Conservation (phyloP, 2,329 filamentous ascomycete species). For the Colletotrichum sidae region DNA sequence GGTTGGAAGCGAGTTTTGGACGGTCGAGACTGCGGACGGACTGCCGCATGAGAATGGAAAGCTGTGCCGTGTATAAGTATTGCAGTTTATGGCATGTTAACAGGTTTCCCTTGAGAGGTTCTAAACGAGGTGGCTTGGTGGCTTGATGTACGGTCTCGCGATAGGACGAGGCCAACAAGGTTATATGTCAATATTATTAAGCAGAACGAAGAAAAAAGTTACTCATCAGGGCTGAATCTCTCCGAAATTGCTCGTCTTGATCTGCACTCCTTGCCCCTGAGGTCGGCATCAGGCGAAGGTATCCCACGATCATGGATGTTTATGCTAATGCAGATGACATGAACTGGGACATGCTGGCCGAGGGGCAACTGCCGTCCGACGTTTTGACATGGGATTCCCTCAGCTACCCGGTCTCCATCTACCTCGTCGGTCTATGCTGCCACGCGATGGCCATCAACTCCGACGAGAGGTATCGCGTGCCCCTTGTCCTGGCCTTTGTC, state of each 20-base stretch:
- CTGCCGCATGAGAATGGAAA: conserved; percentile 28
- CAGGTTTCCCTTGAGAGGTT: neutral
- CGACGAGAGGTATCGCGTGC: neutral
- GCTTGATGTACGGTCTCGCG: too few relatives aligned
- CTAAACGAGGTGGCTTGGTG: too few relatives aligned
- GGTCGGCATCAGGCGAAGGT: too few relatives aligned
- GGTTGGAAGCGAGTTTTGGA: conserved; percentile 44
- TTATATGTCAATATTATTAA: neutral
- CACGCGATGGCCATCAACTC: neutral
- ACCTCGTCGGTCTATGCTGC: conserved; percentile 5
- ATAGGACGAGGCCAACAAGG: too few relatives aligned
- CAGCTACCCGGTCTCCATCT: neutral
- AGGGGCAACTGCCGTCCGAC: too few relatives aligned
- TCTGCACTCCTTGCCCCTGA: neutral
- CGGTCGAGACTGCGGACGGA: conserved; percentile 24
- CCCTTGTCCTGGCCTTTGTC: conserved; percentile 9
- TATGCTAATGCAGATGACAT: too few relatives aligned
- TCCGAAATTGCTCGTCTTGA: neutral
- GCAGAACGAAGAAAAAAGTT: neutral
- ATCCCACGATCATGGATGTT: too few relatives aligned
- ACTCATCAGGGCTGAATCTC: neutral
- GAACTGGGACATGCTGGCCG: too few relatives aligned
- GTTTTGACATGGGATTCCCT: neutral
- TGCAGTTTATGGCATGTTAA: neutral
- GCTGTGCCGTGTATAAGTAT: neutral